A percentile compares a stretch with the other conserved stretches of the same genome.
These are phyloP conservation scores for Melastoma malabathricum DNA, from an alignment of 345 rosid genomes.

Conservation along the genomic window DNA sequence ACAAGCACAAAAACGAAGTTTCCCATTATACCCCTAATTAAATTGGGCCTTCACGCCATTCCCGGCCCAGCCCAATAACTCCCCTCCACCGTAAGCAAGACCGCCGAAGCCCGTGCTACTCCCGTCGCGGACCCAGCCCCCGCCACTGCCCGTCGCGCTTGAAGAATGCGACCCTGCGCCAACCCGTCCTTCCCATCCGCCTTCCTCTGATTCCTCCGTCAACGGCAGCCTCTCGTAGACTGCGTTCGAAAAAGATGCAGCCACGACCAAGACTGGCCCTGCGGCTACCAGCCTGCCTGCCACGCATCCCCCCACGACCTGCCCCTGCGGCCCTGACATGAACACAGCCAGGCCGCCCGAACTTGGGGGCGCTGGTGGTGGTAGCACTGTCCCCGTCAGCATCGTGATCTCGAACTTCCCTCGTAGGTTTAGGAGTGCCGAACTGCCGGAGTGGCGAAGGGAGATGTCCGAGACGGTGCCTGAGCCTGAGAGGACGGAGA, in stretches of 20 bases:
- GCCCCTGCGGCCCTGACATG: constrained; percentile 66
- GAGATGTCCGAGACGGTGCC: constrained; percentile 58
- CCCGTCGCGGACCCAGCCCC: constrained; percentile 15
- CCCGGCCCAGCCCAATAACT: constrained; percentile 49
- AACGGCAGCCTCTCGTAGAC: constrained; percentile 62
- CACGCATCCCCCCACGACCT: constrained; percentile 68
- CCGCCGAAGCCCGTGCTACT: constrained; percentile 15
- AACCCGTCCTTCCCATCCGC: constrained; percentile 22
- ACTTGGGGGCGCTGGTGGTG: constrained; percentile 74
- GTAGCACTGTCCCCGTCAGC: constrained; percentile 64
- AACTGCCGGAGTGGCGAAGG: constrained; percentile 46
- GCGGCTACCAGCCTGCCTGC: constrained; percentile 54
- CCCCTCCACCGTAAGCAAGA: constrained; percentile 40
- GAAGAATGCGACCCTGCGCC: constrained; percentile 44
- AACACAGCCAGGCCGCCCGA: constrained; percentile 66
- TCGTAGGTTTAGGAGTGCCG: constrained; percentile 60
- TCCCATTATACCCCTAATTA: constrained; percentile 3
- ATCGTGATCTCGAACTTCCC: constrained; percentile 80
- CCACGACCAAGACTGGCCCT: constrained; percentile 58
- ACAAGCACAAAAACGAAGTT: background rate
- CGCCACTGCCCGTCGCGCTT: constrained; percentile 35
- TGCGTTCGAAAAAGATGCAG: constrained; percentile 68
- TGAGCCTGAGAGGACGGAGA: constrained; percentile 53
- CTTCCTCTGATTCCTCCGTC: constrained; percentile 43
- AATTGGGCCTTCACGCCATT: constrained; percentile 43